These are phyloP conservation scores for Dovyalis caffra DNA, from an alignment of 345 rosid species.

Conservation along the genomic window DNA sequence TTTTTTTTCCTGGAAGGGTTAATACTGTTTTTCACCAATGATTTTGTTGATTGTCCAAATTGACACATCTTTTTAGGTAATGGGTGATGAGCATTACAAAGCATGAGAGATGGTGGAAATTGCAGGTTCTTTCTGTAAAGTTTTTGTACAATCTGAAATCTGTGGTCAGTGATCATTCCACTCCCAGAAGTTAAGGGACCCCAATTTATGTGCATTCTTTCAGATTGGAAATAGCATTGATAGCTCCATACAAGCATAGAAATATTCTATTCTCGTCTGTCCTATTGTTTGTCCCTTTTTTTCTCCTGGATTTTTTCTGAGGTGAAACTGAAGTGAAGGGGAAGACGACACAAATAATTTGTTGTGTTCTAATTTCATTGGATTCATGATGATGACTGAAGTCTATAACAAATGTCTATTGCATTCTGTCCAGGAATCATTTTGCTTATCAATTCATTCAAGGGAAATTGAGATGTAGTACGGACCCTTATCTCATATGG, in stretches of 20 bases:
- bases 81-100: background rate
- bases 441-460: background rate
- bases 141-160: background rate
- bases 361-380: background rate
- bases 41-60: background rate
- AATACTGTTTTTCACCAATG: background rate
- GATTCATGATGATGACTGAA: background rate
- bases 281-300: background rate
- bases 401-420: background rate
- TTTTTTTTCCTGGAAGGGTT: background rate
- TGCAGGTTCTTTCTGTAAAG: background rate
- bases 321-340: background rate
- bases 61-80: conserved; percentile 18
- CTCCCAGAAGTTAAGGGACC: background rate
- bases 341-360: background rate
- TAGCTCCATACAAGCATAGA: background rate
- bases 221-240: too few relatives aligned
- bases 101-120: background rate
- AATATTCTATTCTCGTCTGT: background rate
- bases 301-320: background rate
- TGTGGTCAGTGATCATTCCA: background rate
- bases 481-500: background rate
- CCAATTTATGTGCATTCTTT: background rate
- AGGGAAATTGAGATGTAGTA: background rate
- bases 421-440: background rate